These are phyloP conservation scores for Waitea zeae DNA, from an alignment of 1,284 basidiomycete genomes.

Conservation along the genomic window DNA sequence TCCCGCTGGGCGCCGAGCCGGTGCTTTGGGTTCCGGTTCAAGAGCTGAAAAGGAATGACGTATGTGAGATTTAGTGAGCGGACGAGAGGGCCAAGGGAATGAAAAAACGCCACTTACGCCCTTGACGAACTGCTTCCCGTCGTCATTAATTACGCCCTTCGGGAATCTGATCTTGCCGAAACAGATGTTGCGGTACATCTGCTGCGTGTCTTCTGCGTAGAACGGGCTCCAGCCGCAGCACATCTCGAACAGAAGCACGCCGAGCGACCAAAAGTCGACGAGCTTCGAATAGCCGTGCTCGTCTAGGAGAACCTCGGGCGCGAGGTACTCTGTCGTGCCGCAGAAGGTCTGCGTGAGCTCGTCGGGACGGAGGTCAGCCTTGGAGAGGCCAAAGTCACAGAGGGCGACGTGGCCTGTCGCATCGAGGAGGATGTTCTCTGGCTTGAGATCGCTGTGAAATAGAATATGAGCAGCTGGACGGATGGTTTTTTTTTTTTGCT, in stretches of 20 bases:
- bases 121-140: conserved; percentile 99
- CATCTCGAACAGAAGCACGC: conserved; percentile 91
- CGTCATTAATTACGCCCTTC: conserved; percentile 90
- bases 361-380: conserved; percentile 86
- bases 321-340: conserved; percentile 94
- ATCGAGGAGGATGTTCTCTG: conserved; percentile 93
- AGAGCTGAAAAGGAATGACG: conserved; percentile 35
- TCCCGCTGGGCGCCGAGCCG: conserved; percentile 86
- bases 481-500: too few species aligned
- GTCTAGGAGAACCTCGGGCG: conserved; percentile 96
- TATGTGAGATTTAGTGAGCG: too few species aligned
- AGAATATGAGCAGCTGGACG: too few species aligned
- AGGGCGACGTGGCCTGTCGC: conserved; percentile 94
- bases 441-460: conserved; percentile 68
- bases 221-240: conserved; percentile 99
- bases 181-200: conserved; percentile 99
- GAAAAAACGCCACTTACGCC: conserved; percentile 44
- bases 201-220: conserved; percentile 98
- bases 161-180: conserved; percentile 99
- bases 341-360: conserved; percentile 97
- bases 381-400: conserved; percentile 95
- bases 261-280: conserved; percentile 97
- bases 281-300: conserved; percentile 98
- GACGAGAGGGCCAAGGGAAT: too few species aligned
- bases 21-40: conserved; percentile 96